Base-by-base conservation (phyloP, 768 basidiomycete species). In the Lactarius akahatsu region DNA sequence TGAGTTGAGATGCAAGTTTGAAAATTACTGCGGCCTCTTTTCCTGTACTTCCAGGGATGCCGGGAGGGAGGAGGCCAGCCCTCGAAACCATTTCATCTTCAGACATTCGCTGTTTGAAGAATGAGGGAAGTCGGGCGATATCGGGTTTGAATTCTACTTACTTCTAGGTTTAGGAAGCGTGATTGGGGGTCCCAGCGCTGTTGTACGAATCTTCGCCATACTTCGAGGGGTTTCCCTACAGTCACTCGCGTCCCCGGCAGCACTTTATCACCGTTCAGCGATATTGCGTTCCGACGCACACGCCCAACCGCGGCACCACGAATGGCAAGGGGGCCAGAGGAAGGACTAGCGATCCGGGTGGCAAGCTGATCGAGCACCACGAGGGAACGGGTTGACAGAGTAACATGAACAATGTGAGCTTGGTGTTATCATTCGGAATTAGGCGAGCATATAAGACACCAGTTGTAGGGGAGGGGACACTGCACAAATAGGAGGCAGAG, bases 11-110 rank as follows among this genome's bases (percentile, higher is more conserved):
- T 1, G 94, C 92, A 13, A 96, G 80, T 76, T 95, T 95, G 81
- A 95, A 95, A 55, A 98, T 87, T 11, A 96, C 94, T 6, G 89
- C 85, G 0, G 90, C 87, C 71, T 92, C 90, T 66, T 81, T 85
- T 26, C 77, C 73, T 30, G 84, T 80, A 38, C 90, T 86, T 11
- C 88, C 85, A 36, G 83, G 81, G 30, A 79, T 78, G 8, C 92
- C 92, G 3, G 93, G 94, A 1, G 89, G 85, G 34, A 80, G 72
- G 34, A 97, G 79, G 54, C 86, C 83, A 71, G 92, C 77, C 73
- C 86, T 89, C 74, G 85, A 85, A 67, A 97, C 79, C 62, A 88
- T 79, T 47, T 88, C 85, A 74, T 97, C 95, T 40, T 90, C 86
- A 61, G 83, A 77, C 82, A 98, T 87, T 61, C 86, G 84, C 92